Evolutionary conservation across 2,329 filamentous ascomycete genomes (phyloP).

Genomic region (Curvularia hawaiiensis): DNA sequence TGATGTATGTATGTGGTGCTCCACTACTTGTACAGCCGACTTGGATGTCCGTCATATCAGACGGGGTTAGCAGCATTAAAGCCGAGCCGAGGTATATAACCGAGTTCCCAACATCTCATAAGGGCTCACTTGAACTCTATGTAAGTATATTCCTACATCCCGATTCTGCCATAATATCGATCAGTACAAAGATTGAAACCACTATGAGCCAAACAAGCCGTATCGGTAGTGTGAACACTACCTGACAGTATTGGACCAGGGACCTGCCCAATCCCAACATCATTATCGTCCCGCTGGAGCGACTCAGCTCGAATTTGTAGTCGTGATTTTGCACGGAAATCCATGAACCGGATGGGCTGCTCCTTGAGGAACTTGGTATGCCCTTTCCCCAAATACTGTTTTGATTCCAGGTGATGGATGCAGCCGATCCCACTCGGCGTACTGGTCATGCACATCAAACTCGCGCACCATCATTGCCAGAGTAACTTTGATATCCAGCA

Average conservation of each 20-base stretch:
- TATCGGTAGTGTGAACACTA: not conserved
- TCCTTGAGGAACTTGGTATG: conserved; percentile 20
- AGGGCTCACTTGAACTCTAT: not conserved
- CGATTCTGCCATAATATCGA: not conserved
- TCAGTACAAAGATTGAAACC: not conserved
- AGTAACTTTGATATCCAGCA: conserved; percentile 24
- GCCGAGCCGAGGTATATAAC: conserved; percentile 1
- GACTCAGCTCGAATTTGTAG: not conserved
- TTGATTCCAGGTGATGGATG: conserved; percentile 6
- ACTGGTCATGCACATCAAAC: conserved; percentile 25
- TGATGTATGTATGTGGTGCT: not conserved
- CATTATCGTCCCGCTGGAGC: no score
- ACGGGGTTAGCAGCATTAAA: not conserved
- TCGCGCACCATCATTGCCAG: conserved; percentile 22
- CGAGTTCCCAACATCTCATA: not conserved
- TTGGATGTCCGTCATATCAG: not conserved
- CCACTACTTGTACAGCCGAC: conserved; percentile 8
- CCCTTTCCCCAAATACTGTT: conserved; percentile 13
- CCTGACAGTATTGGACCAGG: not conserved
- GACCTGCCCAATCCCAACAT: no score
- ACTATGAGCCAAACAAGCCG: not conserved
- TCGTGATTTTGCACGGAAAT: conserved; percentile 46
- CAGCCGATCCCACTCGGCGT: conserved; percentile 22
- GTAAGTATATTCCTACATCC: not conserved
- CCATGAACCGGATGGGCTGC: conserved; percentile 23